Base-by-base conservation (phyloP, 2,329 filamentous ascomycete genomes). In the Fusarium sp. region DNA sequence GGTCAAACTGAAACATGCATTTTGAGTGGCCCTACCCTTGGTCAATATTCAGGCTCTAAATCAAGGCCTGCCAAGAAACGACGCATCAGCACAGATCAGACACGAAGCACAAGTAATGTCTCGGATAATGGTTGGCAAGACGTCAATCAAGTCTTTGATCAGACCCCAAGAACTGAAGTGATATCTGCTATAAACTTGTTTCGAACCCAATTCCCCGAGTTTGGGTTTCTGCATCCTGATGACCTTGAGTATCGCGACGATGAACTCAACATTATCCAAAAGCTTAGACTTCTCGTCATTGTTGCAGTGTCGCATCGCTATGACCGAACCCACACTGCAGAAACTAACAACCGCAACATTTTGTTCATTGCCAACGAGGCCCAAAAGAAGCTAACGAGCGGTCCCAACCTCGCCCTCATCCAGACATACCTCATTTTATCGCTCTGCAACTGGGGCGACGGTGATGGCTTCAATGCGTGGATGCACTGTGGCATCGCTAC, bases 391-490 rank as follows among this genome's bases (percentile, higher is more conserved):
- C 41, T 73, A 5, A 56, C 65, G 0, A 67, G 45, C 2, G 50
- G 63, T 1, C 72, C 72, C 0, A 69, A 60, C 3, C 21, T 73
- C 5, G 55, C 41, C 3, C 62, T 74, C 1, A 67, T 73, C 2
- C 70, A 74, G 10, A 63, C 70, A 0, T 72, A 70, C 4, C 51
- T 74, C 9, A 66, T 74, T 6, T 18, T 74, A 0, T 69, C 72
- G 0, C 43, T 74, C 0, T 73, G 70, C 25, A 69, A 72, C 25
- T 74, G 72, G 72, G 72, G 72, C 1, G 68, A 74, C 2, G 70
- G 72, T 0, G 70, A 74, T n/a, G 72, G 72, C 0, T 74, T 74
- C 29, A 73, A 59, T 18, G 72, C 72, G 1, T 74, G 72, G 72
- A 74, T 74, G 72, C 72, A 74, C 3, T 69, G 63, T 0, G 72